These are phyloP conservation scores for Ceratocystis papillata DNA, from an alignment of 2,329 filamentous ascomycete genomes.

Conservation along the genomic window DNA sequence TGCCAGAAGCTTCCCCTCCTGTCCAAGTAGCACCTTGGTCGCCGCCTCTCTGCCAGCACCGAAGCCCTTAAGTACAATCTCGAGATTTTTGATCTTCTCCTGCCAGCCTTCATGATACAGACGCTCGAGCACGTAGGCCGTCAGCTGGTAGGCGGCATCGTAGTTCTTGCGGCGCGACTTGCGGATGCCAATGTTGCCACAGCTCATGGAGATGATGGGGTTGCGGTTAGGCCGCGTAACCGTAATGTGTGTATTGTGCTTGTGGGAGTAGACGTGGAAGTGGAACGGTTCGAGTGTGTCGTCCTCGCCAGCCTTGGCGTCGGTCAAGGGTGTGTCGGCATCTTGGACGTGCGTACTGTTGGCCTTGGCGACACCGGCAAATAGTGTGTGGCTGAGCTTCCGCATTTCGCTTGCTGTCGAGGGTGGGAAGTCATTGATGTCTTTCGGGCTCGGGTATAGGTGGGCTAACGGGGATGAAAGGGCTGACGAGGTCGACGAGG, in stretches of 20 bases:
- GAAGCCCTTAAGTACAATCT: conserved; percentile 76
- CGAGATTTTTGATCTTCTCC: conserved; percentile 62
- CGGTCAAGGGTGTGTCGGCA: conserved; percentile 20
- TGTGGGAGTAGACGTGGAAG: conserved; percentile 74
- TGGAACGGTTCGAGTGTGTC: conserved; percentile 57
- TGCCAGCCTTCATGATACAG: conserved; percentile 74
- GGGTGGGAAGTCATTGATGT: not conserved
- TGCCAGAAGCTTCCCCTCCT: conserved; percentile 67
- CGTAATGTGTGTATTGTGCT: conserved; percentile 93
- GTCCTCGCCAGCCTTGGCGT: conserved; percentile 21
- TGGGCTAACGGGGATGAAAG: conserved; percentile 17
- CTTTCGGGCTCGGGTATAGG: conserved; percentile 5
- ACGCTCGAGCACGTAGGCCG: conserved; percentile 69
- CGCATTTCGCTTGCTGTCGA: not conserved
- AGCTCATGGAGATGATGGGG: conserved; percentile 66
- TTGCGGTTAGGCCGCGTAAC: conserved; percentile 72
- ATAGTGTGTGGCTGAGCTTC: conserved; percentile 16
- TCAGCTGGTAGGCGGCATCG: conserved; percentile 85
- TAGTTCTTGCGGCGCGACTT: conserved; percentile 72
- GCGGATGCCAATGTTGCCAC: conserved; percentile 83
- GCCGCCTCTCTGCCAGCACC: conserved; percentile 79
- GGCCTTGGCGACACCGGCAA: not conserved
- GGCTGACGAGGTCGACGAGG: conserved; percentile 7
- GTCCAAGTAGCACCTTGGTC: conserved; percentile 77
- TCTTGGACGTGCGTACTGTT: conserved; percentile 7